Evolutionary conservation across 148 eudicot genomes (phyloP), one percentile per base, ranked within the genome.

Genomic region (Vaccinium myrtillus): DNA sequence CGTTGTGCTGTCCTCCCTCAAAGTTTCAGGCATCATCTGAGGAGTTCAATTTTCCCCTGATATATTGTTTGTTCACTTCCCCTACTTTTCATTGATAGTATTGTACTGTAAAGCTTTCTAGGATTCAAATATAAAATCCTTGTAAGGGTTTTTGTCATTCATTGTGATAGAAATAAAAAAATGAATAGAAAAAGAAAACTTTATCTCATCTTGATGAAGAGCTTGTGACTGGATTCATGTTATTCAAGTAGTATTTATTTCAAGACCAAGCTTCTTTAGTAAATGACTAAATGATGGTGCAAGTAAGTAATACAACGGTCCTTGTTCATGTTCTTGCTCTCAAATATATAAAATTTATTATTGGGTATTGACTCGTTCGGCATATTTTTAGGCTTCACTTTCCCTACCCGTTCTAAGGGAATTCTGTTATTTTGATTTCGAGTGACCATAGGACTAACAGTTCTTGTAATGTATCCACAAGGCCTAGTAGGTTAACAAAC

Each of bases 1-100:
- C 87, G 93, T 92, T 54, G 89, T 86, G 63, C 84, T 95, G 48
- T 95, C 98, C 5, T 95, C 95, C 76, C 93, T 94, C 75, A 92
- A 85, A 86, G 94, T 93, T 36, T 93, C 93, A 54, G 94, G 91
- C 87, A 79, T 90, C 88, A 85, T 95, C 19, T 92, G 85, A 89
- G 16, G 77, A 36, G 49, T 16, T 12, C n/a, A 32, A 7, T 39
- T 71, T 71, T 30, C 19, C 21, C 21, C 75, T 32, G 7, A 27
- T 30, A 32, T 32, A 30, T 71, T 71, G 9, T 71, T 71, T 71
- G 75, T 15, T 32, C 27, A 71, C 75, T 30, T 71, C 19, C 75
- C 75, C 21, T 71, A 71, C 39, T 30, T 71, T 32, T 71, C 21
- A 71, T 71, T 14, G 19, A 12, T 6, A 27, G 75, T 71, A 19